Conservation (phyloP, 2,329 filamentous ascomycete genomes). For the Paracamarosporium sp. region DNA sequence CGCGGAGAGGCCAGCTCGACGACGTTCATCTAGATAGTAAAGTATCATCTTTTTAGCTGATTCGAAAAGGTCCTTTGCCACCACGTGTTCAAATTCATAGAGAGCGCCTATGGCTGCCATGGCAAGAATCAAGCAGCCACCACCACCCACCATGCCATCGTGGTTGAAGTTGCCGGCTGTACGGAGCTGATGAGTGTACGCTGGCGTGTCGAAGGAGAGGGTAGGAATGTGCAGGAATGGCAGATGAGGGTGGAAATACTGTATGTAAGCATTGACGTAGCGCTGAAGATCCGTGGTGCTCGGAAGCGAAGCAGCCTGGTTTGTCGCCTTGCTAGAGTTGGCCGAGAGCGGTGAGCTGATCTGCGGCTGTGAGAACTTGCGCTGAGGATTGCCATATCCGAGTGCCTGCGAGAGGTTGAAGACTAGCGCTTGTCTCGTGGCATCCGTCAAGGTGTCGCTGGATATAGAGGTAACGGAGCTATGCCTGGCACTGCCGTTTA, state of each 20-base stretch:
- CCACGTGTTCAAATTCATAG: conserved; percentile 82
- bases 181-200: conserved; percentile 67
- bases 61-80: conserved; percentile 87
- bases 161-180: conserved; percentile 62
- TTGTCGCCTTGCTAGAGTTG: conserved; percentile 41
- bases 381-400: conserved; percentile 58
- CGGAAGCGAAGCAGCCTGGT: conserved; percentile 68
- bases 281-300: conserved; percentile 86
- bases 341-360: conserved; percentile 60
- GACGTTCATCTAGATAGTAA: conserved; percentile 87
- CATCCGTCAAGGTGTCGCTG: conserved; percentile 71
- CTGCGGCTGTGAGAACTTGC: conserved; percentile 66
- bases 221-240: conserved; percentile 95
- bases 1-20: conserved; percentile 79
- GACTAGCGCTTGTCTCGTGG: conserved; percentile 68
- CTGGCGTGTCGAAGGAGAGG: conserved; percentile 83
- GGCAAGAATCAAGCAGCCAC: conserved; percentile 83
- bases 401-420: conserved; percentile 67
- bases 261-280: conserved; percentile 88
- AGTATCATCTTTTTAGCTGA: conserved; percentile 96
- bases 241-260: conserved; percentile 90
- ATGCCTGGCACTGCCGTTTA: conserved; percentile 70
- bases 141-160: conserved; percentile 71
- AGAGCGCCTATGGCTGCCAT: conserved; percentile 88
- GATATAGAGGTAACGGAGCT: conserved; percentile 67